These are phyloP conservation scores for Tricholoma saponaceum DNA, from an alignment of 768 basidiomycete genomes.

Conservation along the genomic window DNA sequence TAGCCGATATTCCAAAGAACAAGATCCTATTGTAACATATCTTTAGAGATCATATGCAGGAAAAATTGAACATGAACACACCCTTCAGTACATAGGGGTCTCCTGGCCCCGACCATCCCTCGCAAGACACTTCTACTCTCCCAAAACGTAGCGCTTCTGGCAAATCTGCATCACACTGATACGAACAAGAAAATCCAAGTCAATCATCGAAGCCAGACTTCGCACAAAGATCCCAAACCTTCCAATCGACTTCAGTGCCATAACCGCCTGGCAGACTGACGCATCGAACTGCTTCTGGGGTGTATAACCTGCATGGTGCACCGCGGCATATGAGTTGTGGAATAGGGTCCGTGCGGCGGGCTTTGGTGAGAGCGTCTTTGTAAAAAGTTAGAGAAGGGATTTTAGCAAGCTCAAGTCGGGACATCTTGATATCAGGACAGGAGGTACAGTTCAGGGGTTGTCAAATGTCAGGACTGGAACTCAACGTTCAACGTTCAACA, in stretches of 20 bases:
- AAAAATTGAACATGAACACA: constrained; percentile 20
- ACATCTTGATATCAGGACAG: constrained; percentile 36
- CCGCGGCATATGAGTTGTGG: constrained; percentile 81
- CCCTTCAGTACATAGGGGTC: constrained; percentile 87
- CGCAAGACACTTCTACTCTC: constrained; percentile 80
- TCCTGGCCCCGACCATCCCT: constrained; percentile 83
- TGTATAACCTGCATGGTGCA: constrained; percentile 68
- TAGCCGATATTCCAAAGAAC: constrained; percentile 80
- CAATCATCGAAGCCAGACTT: constrained; percentile 5
- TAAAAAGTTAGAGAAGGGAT: constrained; percentile 81
- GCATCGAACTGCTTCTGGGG: constrained; percentile 86
- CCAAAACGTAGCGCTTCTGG: constrained; percentile 83
- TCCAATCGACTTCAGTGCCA: constrained; percentile 88
- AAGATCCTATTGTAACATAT: constrained; percentile 55
- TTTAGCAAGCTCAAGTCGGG: constrained; percentile 65
- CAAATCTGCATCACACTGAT: constrained; percentile 84
- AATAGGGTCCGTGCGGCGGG: constrained; percentile 64
- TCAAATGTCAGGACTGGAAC: not conserved
- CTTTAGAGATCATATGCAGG: not conserved
- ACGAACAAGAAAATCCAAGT: not conserved
- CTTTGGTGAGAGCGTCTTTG: constrained; percentile 57
- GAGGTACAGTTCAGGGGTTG: not conserved
- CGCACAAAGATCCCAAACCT: constrained; percentile 39
- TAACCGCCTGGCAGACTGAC: constrained; percentile 66
- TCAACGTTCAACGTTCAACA: not conserved